Percentiles rank a stretch among this genome's conserved stretches.
Conservation (phyloP, 768 basidiomycete species). For the Leccinum incarnatum region DNA sequence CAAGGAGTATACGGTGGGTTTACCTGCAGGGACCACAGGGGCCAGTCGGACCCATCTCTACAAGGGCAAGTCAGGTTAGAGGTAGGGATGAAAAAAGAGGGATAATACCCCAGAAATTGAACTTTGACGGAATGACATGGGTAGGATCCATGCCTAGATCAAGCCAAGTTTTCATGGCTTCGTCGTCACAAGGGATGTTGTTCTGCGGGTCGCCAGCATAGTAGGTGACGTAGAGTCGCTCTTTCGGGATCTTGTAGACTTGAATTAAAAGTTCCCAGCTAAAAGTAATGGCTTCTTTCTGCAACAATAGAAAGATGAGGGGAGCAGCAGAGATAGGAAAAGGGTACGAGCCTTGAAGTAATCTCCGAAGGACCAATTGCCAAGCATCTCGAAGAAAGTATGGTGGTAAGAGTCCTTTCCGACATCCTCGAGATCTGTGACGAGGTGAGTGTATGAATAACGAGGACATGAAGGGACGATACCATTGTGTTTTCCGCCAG, state of each 20-base stretch:
- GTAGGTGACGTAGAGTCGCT: conserved; percentile 95
- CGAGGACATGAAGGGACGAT: conserved; percentile 9
- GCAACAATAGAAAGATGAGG: conserved; percentile 10
- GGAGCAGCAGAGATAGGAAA: background rate
- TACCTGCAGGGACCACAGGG: conserved; percentile 97
- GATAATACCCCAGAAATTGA: conserved; percentile 95
- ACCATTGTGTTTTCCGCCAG: conserved; percentile 99
- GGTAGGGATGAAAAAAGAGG: background rate
- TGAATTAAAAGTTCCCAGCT: conserved; percentile 94
- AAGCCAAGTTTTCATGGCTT: conserved; percentile 86
- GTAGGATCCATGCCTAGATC: conserved; percentile 85
- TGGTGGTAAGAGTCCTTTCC: conserved; percentile 98
- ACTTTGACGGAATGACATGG: conserved; percentile 91
- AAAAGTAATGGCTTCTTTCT: conserved; percentile 91
- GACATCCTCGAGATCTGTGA: conserved; percentile 92
- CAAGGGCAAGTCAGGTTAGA: conserved; percentile 4
- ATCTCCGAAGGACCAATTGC: conserved; percentile 99
- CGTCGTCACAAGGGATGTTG: conserved; percentile 82
- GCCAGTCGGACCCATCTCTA: conserved; percentile 98
- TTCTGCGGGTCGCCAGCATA: conserved; percentile 91
- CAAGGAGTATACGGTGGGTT: conserved; percentile 4
- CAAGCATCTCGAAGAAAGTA: conserved; percentile 99
- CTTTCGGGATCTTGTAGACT: conserved; percentile 84
- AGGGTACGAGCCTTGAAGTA: conserved; percentile 86
- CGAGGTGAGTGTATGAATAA: conserved; percentile 4